These are phyloP conservation scores for Neurospora sp. DNA, from an alignment of 495 filamentous ascomycete genomes.

Conservation along the genomic window DNA sequence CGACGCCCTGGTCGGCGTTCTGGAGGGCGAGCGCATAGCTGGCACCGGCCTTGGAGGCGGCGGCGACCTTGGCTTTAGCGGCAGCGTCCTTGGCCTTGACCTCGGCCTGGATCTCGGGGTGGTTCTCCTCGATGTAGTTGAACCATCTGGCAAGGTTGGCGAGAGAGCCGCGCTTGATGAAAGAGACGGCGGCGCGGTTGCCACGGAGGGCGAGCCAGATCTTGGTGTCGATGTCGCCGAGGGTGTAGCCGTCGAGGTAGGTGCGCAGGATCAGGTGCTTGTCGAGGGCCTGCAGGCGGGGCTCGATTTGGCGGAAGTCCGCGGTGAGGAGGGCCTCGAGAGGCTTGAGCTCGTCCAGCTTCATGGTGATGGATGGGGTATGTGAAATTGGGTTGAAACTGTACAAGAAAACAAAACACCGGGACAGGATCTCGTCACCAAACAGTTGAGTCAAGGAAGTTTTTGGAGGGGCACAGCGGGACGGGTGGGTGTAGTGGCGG, in stretches of 20 bases:
- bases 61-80: constrained; percentile 60
- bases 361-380: constrained; percentile 25
- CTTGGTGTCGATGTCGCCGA: constrained; percentile 69
- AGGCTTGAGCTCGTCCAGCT: constrained; percentile 39
- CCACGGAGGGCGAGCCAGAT: constrained; percentile 78
- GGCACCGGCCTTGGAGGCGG: constrained; percentile 70
- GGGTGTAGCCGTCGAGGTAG: constrained; percentile 71
- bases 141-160: constrained; percentile 85
- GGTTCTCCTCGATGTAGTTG: constrained; percentile 69
- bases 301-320: constrained; percentile 75
- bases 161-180: constrained; percentile 67
- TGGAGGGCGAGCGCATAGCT: constrained; percentile 86
- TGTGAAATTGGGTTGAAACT: neutral
- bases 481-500: neutral
- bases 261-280: constrained; percentile 78
- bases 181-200: constrained; percentile 74
- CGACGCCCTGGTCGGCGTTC: constrained; percentile 83
- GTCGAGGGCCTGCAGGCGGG: constrained; percentile 66
- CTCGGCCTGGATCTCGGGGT: constrained; percentile 54
- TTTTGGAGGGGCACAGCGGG: constrained; percentile 23
- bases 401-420: neutral
- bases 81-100: constrained; percentile 49
- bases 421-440: neutral
- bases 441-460: constrained; percentile 16
- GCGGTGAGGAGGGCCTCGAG: constrained; percentile 42